A percentile compares a stretch with the other conserved stretches of the same genome.
phyloP scores from a whole-genome alignment of 305 asterid genomes.

The Fraxinus baroniana region DNA sequence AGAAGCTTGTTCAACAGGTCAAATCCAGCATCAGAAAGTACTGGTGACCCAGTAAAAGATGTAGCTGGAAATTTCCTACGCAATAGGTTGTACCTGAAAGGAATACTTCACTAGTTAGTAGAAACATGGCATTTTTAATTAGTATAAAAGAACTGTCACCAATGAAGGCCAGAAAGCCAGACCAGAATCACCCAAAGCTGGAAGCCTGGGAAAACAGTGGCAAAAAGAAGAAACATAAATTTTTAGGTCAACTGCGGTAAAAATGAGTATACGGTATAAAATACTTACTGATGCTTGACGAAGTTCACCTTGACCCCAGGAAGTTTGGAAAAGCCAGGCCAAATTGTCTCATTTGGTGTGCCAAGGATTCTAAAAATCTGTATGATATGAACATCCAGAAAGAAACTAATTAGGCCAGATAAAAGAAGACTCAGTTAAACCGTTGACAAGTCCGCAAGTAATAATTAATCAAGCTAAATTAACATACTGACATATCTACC shows the following conservation, averaged over 20 bases:
- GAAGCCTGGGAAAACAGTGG: conserved; percentile 87
- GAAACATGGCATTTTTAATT: conserved; percentile 38
- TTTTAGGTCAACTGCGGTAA: conserved; percentile 16
- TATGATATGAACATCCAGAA: conserved; percentile 20
- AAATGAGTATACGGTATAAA: conserved; percentile 27
- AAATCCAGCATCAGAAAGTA: conserved; percentile 81
- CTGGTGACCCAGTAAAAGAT: conserved; percentile 75
- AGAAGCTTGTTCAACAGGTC: conserved; percentile 82
- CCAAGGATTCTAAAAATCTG: conserved; percentile 83
- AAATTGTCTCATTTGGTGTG: conserved; percentile 75
- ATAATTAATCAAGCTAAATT: neutral
- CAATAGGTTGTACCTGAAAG: conserved; percentile 75
- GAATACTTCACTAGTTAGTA: conserved; percentile 42
- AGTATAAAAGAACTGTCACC: conserved; percentile 40
- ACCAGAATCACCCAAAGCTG: conserved; percentile 90
- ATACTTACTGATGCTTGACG: conserved; percentile 77
- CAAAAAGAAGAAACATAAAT: conserved; percentile 63
- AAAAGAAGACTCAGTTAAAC: neutral
- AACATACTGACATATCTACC: conserved; percentile 37
- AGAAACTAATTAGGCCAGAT: conserved; percentile 14
- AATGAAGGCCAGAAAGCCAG: conserved; percentile 70
- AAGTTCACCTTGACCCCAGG: conserved; percentile 80
- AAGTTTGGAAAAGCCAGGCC: conserved; percentile 86
- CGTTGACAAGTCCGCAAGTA: neutral
- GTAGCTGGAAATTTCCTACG: conserved; percentile 73